Evolutionary conservation across 805 yeast species (phyloP), one percentile per base, ranked within the genome.

Genomic region (Hanseniaspora valbyensis): DNA sequence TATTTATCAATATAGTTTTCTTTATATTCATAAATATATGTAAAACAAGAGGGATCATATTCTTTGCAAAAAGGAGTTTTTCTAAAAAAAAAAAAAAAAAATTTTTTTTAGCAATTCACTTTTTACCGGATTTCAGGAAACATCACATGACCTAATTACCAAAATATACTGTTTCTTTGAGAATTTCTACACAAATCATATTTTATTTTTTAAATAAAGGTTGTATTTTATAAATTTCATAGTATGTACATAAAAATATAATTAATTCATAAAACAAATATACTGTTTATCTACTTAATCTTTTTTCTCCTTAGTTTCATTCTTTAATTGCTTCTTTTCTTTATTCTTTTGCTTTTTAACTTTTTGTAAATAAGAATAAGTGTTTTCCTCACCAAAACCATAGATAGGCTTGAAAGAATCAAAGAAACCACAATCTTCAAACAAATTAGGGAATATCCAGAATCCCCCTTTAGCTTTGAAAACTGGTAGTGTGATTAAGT

Each of bases 361-460:
- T 52, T 64, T 63, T 54, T 65, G 63, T 29, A 62, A 53, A 50
- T 59, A 58, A 44, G 62, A 56, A 49, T 65, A 65, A 40, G 63
- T 59, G 14, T 64, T 64, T 24, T 55, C 58, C 33, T 74, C 82
- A 56, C 81, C 86, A 84, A 88, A 88, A 2, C 80, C 92, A 61
- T 83, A 92, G n/a, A 81, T 57, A 3, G 98, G 98, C 56, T 74
- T 74, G 70, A 92, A 92, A 70, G 95, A 83, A 53, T 90, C 97
- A 54, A 90, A 61, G 55, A 92, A 83, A 22, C 96, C 95, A 59
- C 94, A 89, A 62, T 92, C 98, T 55, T 81, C 98, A 67, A 89
- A 92, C 61, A 92, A 72, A 63, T 90, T 90, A 52, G 98, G 98
- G 74, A 87, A 90, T 42, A 92, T 64, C 98, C 98, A 92, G 63